Conservation (phyloP, 2,329 filamentous ascomycete genomes). For the Xylariales sp. region DNA sequence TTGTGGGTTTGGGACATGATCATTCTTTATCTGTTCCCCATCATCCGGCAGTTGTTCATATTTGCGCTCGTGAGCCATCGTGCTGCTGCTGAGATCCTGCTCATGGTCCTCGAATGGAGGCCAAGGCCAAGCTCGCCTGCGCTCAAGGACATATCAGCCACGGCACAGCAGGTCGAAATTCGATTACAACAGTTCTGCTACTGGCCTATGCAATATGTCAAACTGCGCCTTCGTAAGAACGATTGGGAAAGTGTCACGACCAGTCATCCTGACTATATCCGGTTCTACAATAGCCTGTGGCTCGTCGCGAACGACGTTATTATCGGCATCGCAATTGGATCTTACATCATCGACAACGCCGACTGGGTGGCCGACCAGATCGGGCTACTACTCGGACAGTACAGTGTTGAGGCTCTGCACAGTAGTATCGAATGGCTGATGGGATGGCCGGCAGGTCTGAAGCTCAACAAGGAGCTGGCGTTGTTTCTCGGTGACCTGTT, state of each 20-base stretch:
- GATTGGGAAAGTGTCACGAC: slow-evolving; percentile 96
- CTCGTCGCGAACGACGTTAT: slow-evolving; percentile 98
- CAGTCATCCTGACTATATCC: slow-evolving; percentile 95
- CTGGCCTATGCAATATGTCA: slow-evolving; percentile 96
- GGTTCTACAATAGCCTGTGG: slow-evolving; percentile 98
- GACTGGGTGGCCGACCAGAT: slow-evolving; percentile 78
- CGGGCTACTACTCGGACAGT: slow-evolving; percentile 67
- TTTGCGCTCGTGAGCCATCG: slow-evolving; percentile 74
- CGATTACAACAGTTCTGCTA: slow-evolving; percentile 97
- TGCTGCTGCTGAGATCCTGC: slow-evolving; percentile 70
- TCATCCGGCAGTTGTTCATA: slow-evolving; percentile 70
- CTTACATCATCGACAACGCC: slow-evolving; percentile 94
- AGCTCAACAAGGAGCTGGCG: slow-evolving; percentile 90
- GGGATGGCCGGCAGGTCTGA: slow-evolving; percentile 90
- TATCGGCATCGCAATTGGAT: slow-evolving; percentile 92
- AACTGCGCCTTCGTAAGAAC: slow-evolving; percentile 78
- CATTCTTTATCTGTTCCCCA: slow-evolving; percentile 71
- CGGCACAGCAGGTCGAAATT: slow-evolving; percentile 95
- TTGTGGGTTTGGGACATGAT: slow-evolving; percentile 66
- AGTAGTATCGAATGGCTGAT: slow-evolving; percentile 92
- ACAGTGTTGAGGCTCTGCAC: slow-evolving; percentile 84
- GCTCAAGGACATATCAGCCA: slow-evolving; percentile 92
- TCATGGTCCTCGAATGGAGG: slow-evolving; percentile 81
- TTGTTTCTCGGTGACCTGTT: slow-evolving; percentile 94
- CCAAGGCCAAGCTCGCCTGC: slow-evolving; percentile 73